Evolutionary conservation across 2,329 filamentous ascomycete species (phyloP).

Genomic region (Dissoconium aciculare): DNA sequence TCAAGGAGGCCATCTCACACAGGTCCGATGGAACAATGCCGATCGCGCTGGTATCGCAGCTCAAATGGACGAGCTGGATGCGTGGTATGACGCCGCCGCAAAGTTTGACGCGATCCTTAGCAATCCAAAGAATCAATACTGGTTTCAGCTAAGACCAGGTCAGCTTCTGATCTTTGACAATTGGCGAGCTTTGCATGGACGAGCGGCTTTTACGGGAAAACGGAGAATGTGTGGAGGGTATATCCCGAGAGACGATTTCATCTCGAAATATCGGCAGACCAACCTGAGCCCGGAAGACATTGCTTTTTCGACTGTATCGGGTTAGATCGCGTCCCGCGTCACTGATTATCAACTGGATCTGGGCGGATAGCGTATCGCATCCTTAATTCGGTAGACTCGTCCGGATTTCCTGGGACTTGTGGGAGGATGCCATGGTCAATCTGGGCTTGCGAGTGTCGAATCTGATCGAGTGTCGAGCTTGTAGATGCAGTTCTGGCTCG

Average conservation of each 20-base stretch:
- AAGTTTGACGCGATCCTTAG: conserved; percentile 58
- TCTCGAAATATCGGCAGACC: conserved; percentile 59
- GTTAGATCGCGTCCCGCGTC: no score
- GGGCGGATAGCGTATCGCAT: no score
- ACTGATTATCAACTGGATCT: no score
- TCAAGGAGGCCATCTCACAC: conserved; percentile 33
- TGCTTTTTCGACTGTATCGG: conserved; percentile 20
- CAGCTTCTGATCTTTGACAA: conserved; percentile 81
- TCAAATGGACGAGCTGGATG: conserved; percentile 30
- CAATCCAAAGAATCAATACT: conserved; percentile 52
- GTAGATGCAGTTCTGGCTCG: no score
- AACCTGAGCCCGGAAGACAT: conserved; percentile 37
- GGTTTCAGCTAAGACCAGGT: conserved; percentile 70
- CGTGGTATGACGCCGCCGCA: conserved; percentile 66
- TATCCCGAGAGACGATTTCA: conserved; percentile 65
- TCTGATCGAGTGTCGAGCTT: no score
- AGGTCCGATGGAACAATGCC: conserved; percentile 86
- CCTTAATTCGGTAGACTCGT: no score
- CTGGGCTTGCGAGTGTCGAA: no score
- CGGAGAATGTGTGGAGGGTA: conserved; percentile 85
- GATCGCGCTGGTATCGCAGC: conserved; percentile 58
- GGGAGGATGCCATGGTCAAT: no score
- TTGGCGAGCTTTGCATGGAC: conserved; percentile 82
- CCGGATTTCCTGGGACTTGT: no score
- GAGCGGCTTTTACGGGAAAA: conserved; percentile 67